Evolutionary conservation across 2,329 filamentous ascomycete genomes (phyloP), one percentile per base, ranked within the genome.

Genomic region (Diaporthe batatas): DNA sequence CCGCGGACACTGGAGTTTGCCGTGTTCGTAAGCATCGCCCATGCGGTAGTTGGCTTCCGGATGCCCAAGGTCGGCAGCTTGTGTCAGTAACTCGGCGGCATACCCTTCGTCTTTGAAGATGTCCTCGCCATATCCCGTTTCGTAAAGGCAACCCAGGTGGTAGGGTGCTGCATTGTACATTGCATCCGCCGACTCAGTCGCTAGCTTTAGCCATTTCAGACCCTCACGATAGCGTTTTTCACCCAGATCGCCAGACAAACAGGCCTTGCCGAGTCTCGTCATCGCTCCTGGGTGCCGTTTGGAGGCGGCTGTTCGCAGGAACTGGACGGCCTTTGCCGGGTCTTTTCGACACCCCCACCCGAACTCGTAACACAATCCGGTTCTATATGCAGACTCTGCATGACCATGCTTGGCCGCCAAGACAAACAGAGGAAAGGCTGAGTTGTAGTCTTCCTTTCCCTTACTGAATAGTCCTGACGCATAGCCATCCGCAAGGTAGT

Each of bases 11-110:
- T 90, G 91, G 72, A 98, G 87, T 75, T 91, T 90, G 18, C 96
- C 96, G 79, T 98, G 94, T 83, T 99, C 96, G 80, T 99, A 99
- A 0, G 96, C 95, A 80, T 98, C 94, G n/a, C 96, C 96, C 84
- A 99, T 91, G 68, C 94, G 90, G 82, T 92, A 95, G 78, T 92
- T 94, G 39, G 96, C 95, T 77, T 98, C 93, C 2, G 93, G 85
- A 79, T 99, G 94, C 10, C 95, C 95, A 64, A 99, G 84, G 79
- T 98, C 96, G 1, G 96, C 96, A 12, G 96, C 94, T 79, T 97
- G 94, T 0, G 96, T 98, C 79, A 98, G 97, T 1, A 99, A 86
- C 81, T 98, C 95, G 39, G 95, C 96, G 0, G 96, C 94, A 80
- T 99, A 98, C 49, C 90, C 89, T 77, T 94, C 92, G 78, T 99